Percentiles rank a stretch among this genome's conserved stretches.
These are phyloP conservation scores for Rhododendron ferrugineum DNA, from an alignment of 148 eudicot genomes.

Conservation along the genomic window DNA sequence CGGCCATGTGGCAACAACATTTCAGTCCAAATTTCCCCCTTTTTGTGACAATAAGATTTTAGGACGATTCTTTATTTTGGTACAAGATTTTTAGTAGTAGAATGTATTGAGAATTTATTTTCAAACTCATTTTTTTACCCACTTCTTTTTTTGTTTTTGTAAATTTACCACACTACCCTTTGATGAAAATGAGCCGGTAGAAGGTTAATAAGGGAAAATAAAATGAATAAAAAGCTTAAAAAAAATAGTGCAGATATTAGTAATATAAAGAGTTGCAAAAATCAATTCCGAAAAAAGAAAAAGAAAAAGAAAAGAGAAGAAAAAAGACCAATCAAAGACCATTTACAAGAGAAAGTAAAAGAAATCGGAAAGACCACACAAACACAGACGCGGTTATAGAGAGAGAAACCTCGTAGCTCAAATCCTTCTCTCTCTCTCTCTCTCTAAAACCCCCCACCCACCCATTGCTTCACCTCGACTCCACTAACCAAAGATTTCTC, in stretches of 20 bases:
- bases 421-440: neutral
- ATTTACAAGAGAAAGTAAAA: neutral
- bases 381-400: neutral
- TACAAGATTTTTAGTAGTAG: neutral
- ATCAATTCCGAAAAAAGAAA: no score
- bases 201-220: no score
- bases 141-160: no score
- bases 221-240: no score
- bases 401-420: neutral
- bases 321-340: neutral
- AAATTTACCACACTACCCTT: no score
- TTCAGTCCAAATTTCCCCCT: neutral
- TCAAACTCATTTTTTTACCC: neutral
- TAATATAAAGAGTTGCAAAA: neutral
- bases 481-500: neutral
- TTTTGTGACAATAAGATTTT: neutral
- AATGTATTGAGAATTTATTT: neutral
- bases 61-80: neutral
- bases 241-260: no score
- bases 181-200: no score
- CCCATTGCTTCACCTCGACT: neutral
- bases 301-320: no score
- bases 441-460: neutral
- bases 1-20: neutral
- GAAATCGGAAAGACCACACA: slow-evolving; percentile 2